Percentiles rank a stretch among this genome's conserved stretches.
Conservation (phyloP, 345 rosid genomes). For the Hypericum perforatum region DNA sequence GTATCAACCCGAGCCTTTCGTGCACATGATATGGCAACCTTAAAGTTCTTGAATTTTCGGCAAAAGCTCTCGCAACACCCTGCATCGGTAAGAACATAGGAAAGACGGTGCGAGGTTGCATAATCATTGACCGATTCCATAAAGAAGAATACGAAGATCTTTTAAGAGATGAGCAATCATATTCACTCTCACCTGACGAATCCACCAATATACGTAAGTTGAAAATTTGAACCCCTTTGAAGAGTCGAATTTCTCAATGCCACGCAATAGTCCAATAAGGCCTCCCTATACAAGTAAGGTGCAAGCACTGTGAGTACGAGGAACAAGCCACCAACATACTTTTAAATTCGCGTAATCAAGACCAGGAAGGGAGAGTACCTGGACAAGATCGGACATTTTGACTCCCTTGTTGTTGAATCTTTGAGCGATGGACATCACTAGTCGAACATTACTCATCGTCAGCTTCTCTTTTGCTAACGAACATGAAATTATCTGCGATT, state of each 20-base stretch:
- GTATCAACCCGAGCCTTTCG: constrained; percentile 73
- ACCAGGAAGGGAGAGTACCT: constrained; percentile 41
- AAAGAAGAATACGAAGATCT: too few relatives aligned
- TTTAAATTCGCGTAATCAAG: too few relatives aligned
- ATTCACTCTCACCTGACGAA: constrained; percentile 63
- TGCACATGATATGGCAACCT: constrained; percentile 82
- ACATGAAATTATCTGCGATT: constrained; percentile 53
- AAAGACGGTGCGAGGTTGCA: too few relatives aligned
- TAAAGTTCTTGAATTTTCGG: constrained; percentile 75
- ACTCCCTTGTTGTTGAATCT: constrained; percentile 81
- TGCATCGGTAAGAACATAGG: constrained; percentile 17
- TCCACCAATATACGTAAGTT: constrained; percentile 98
- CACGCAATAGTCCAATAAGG: constrained; percentile 79
- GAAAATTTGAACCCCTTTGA: constrained; percentile 85
- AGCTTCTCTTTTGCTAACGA: constrained; percentile 82
- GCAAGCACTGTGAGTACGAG: too few relatives aligned
- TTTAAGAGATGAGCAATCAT: too few relatives aligned
- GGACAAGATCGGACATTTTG: constrained; percentile 96
- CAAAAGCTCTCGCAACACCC: constrained; percentile 91
- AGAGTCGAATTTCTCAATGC: constrained; percentile 94
- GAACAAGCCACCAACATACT: too few relatives aligned
- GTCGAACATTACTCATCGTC: constrained; percentile 94
- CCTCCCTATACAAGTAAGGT: constrained; percentile 56
- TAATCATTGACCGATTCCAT: too few relatives aligned
- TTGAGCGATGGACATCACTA: constrained; percentile 94